Conservation (phyloP, 371 early-diverging fungal genomes). For the Umbelopsis sp. region DNA sequence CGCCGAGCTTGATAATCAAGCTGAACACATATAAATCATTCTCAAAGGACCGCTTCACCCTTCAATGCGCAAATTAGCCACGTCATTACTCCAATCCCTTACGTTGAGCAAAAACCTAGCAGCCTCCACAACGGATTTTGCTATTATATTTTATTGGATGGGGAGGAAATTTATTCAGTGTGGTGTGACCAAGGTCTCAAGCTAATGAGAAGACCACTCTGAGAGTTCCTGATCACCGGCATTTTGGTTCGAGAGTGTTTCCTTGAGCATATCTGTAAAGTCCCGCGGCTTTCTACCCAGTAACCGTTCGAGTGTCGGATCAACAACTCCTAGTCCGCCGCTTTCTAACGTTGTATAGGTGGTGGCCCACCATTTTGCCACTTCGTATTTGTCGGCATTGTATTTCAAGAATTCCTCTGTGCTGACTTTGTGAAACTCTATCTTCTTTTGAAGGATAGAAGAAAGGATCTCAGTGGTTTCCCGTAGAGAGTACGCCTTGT, state of each 20-base stretch:
- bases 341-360: background rate
- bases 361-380: conserved; percentile 11
- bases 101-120: no score
- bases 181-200: no score
- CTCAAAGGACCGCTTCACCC: no score
- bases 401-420: background rate
- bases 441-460: background rate
- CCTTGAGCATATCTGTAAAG: background rate
- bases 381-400: background rate
- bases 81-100: no score
- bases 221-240: background rate
- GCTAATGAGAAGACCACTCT: background rate
- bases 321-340: background rate
- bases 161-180: no score
- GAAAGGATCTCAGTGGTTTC: conserved; percentile 8
- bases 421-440: background rate
- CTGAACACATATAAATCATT: no score
- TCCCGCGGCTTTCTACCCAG: background rate
- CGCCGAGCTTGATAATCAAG: no score
- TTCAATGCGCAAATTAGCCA: no score
- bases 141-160: no score
- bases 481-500: background rate
- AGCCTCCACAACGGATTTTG: no score
- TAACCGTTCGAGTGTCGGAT: background rate
- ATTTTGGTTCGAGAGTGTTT: background rate